Evolutionary conservation across 2,329 filamentous ascomycete genomes (phyloP), one percentile per base, ranked within the genome.

Genomic region (Colletotrichum plurivorum): DNA sequence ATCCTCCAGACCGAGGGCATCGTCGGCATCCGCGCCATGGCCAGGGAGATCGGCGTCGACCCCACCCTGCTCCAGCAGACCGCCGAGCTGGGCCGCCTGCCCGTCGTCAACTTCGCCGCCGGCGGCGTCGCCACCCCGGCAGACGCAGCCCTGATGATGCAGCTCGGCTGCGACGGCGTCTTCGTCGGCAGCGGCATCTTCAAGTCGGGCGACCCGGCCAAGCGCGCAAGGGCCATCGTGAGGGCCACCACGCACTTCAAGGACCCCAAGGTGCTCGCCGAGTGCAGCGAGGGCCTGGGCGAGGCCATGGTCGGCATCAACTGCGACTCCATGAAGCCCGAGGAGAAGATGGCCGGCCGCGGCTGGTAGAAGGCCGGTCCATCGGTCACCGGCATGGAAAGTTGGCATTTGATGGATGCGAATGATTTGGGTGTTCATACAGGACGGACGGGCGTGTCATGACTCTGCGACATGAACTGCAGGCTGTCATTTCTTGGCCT

Each of bases 121-220:
- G 96, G 96, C n/a, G 96, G 96, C 67, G 93, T 99, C n/a, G 96
- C 96, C n/a, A 99, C 96, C 1, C 96, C 96, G 0, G 96, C 96
- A 0, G 96, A 99, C 82, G 96, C 96, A 0, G 96, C 96, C 2
- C 86, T 99, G 69, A 84, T 99, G 95, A 99, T 99, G 96, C 95
- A 98, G 87, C 86, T 99, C 72, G 96, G 96, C 70, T 98, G 96
- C 78, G 96, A 99, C 78, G 96, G 96, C 67, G 96, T 99, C 43
- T 99, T 99, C 78, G 96, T 99, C 43, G 96, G 96, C 31, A 94
- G 91, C 67, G 96, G 96, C 31, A 98, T 98, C 81, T 99, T 99
- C 89, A 98, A 98, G 89, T 94, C 90, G 5, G 95, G 95, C 18
- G 92, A 98, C 81, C 93, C 96, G 22, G 90, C 92, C 52, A 94